Evolutionary conservation across 2,329 filamentous ascomycete genomes (phyloP).

Genomic region (Fusarium proliferatum): DNA sequence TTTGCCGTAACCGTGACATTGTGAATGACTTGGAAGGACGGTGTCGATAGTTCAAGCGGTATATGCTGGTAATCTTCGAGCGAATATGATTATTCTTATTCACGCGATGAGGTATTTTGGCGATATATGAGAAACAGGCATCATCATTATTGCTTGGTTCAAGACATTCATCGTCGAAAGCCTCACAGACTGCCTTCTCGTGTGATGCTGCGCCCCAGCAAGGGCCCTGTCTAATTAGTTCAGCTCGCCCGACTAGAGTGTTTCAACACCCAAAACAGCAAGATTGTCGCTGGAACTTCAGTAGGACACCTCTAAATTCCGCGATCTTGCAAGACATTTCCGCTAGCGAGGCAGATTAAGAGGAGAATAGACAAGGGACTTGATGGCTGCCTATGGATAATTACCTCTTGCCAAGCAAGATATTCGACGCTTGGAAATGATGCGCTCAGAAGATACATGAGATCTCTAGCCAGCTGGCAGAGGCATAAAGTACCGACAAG

Average conservation of each 20-base stretch:
- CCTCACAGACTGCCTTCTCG: conserved; percentile 17
- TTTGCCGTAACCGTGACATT: conserved; percentile 32
- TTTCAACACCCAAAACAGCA: conserved; percentile 22
- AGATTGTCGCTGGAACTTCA: conserved; percentile 5
- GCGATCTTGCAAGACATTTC: conserved; percentile 14
- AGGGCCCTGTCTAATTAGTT: conserved; percentile 10
- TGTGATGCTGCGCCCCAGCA: conserved; percentile 29
- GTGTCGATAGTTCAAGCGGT: background rate
- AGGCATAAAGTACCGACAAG: background rate
- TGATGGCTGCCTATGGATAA: conserved; percentile 12
- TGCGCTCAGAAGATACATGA: background rate
- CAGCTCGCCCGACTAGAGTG: conserved; percentile 26
- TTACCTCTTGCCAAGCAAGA: conserved; percentile 9
- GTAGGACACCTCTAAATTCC: conserved; percentile 18
- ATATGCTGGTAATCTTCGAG: background rate
- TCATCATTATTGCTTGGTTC: background rate
- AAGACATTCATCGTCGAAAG: background rate
- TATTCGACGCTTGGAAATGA: too few relatives aligned
- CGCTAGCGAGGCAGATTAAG: conserved; percentile 12
- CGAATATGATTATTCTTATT: background rate
- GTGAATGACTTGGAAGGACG: background rate
- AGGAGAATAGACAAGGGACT: background rate
- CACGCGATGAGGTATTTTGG: background rate
- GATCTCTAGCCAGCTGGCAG: fast-evolving
- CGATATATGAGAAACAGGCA: background rate